These are phyloP conservation scores for Phytophthora quininea DNA, from an alignment of 352 stramenopile species.

Conservation along the genomic window DNA sequence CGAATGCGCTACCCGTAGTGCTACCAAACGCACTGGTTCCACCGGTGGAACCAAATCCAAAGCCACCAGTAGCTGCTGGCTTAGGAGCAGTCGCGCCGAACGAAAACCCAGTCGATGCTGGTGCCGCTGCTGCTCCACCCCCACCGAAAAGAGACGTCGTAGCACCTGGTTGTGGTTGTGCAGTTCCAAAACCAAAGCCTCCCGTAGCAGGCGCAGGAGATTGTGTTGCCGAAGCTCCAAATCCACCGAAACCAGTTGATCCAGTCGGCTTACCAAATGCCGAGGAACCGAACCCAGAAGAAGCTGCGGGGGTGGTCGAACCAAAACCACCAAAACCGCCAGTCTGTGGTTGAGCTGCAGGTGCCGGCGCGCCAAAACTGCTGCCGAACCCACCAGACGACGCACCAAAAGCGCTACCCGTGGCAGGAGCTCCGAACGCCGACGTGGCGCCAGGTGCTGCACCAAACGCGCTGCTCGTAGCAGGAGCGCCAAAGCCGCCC, in stretches of 20 bases:
- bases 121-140: constrained; percentile 24
- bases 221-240: constrained; percentile 36
- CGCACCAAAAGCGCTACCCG: constrained; percentile 46
- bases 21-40: constrained; percentile 42
- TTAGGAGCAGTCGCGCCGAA: constrained; percentile 46
- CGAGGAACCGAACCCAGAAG: constrained; percentile 46
- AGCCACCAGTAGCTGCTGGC: constrained; percentile 38
- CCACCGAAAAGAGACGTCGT: constrained; percentile 54
- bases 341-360: constrained; percentile 39
- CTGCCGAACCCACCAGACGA: constrained; percentile 51
- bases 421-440: constrained; percentile 43
- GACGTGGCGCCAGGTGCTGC: constrained; percentile 35
- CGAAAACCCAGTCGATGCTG: constrained; percentile 44
- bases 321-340: constrained; percentile 64
- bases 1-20: constrained; percentile 40
- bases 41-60: constrained; percentile 48
- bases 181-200: constrained; percentile 47
- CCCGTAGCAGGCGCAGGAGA: constrained; percentile 39
- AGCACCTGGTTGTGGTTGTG: constrained; percentile 34
- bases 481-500: constrained; percentile 45
- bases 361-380: constrained; percentile 52
- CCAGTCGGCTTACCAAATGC: constrained; percentile 54
- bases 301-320: constrained; percentile 34
- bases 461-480: constrained; percentile 50
- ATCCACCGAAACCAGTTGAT: constrained; percentile 43